Percentiles rank a stretch among this genome's conserved stretches.
These are phyloP conservation scores for Tulasnella calospora DNA, from an alignment of 768 basidiomycete species.

Conservation along the genomic window DNA sequence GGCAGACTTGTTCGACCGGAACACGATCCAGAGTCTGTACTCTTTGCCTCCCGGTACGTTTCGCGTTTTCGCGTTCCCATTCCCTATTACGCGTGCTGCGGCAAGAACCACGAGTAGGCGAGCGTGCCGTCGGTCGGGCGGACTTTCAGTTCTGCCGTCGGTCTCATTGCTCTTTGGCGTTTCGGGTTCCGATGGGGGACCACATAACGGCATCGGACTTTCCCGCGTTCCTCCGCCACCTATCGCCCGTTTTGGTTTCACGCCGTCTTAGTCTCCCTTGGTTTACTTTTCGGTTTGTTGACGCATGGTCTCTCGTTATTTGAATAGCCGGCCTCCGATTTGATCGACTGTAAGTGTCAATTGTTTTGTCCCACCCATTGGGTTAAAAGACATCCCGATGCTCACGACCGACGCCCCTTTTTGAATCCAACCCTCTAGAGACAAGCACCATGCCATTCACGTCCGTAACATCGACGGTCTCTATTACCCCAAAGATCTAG, in stretches of 20 bases:
- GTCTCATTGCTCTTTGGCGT: not conserved
- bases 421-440: not conserved
- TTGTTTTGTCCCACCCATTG: not conserved
- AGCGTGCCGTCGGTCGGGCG: not conserved
- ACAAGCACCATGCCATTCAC: conserved; percentile 20
- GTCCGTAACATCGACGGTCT: conserved; percentile 15
- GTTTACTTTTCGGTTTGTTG: not conserved
- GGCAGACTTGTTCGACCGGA: not conserved
- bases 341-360: not conserved
- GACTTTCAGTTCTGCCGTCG: not conserved
- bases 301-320: not conserved
- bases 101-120: not conserved
- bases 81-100: not conserved
- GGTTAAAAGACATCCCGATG: not conserved
- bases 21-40: not conserved
- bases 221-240: not conserved
- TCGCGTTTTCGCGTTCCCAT: not conserved
- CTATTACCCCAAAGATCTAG: conserved; percentile 19
- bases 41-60: not conserved
- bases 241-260: not conserved
- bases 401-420: not conserved
- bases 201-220: not conserved
- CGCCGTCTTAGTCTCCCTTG: not conserved
- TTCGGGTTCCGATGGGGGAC: not conserved
- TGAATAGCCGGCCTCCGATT: not conserved